Conservation (phyloP, 441 rosid species). For the Capsella rubella region DNA sequence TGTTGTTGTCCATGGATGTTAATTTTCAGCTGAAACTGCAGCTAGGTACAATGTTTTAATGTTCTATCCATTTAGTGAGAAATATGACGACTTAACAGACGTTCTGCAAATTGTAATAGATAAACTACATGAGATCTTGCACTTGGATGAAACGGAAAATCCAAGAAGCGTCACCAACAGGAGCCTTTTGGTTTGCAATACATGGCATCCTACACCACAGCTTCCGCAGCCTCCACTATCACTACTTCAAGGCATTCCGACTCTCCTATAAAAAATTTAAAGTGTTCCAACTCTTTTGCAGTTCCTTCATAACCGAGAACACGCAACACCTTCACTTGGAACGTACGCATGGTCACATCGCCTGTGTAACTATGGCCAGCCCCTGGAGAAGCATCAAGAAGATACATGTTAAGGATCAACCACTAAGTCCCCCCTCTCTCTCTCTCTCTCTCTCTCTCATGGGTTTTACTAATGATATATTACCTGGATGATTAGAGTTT, state of each 20-base stretch:
- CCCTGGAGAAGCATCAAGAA: background rate
- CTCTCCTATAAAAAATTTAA: background rate
- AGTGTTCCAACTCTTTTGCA: background rate
- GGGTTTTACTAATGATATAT: background rate
- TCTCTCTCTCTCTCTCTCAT: background rate
- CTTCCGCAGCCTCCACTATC: background rate
- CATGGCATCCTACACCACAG: background rate
- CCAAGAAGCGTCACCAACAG: too few relatives aligned
- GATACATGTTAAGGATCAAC: background rate
- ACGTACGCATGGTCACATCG: background rate
- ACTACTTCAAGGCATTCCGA: background rate
- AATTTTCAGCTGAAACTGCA: slow-evolving; percentile 28
- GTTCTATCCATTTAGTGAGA: slow-evolving; percentile 30
- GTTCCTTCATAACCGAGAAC: background rate
- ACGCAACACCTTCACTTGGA: background rate
- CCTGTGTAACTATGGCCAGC: background rate
- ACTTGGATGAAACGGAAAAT: too few relatives aligned
- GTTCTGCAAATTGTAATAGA: slow-evolving; percentile 16
- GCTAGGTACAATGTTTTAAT: slow-evolving; percentile 38
- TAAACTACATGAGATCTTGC: background rate
- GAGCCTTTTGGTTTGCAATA: too few relatives aligned
- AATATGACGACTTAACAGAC: slow-evolving; percentile 18
- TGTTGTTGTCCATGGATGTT: slow-evolving; percentile 17
- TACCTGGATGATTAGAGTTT: slow-evolving; percentile 21
- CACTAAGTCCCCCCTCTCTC: background rate